phyloP scores from a whole-genome alignment of 345 rosid species.

The Punica granatum region DNA sequence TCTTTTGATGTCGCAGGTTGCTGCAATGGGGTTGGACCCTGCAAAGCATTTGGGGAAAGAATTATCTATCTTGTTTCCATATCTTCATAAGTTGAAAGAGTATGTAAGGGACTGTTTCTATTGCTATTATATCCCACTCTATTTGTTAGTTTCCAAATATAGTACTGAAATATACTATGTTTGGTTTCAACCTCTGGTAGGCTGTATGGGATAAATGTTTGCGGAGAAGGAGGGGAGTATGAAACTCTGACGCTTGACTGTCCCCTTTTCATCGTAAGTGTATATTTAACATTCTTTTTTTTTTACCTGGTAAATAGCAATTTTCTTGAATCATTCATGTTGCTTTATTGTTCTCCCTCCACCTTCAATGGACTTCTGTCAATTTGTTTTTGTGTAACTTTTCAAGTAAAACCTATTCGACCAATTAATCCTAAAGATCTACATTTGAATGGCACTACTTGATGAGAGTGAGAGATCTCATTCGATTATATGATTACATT shows the following conservation, averaged over 20 bases:
- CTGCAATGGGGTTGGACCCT: constrained; percentile 90
- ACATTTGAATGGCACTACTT: no score
- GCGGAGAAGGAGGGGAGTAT: constrained; percentile 99
- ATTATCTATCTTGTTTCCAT: constrained; percentile 49
- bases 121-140: not conserved
- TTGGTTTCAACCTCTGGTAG: constrained; percentile 25
- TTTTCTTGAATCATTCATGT: not conserved
- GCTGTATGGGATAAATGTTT: constrained; percentile 82
- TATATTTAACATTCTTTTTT: constrained; percentile 2
- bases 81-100: constrained; percentile 86
- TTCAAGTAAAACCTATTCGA: no score
- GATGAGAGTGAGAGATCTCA: no score
- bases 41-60: constrained; percentile 89
- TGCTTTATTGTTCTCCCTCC: not conserved
- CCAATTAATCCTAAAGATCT: no score
- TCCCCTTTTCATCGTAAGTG: constrained; percentile 76
- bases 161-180: not conserved
- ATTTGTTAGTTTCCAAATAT: not conserved
- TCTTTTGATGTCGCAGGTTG: constrained; percentile 47
- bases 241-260: constrained; percentile 94
- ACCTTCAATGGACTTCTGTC: no score
- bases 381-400: no score
- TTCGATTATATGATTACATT: no score
- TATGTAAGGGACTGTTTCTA: constrained; percentile 25
- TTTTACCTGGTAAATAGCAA: not conserved